Conservation (phyloP, 257 asterid species). For the Solanum gandarillasii region DNA sequence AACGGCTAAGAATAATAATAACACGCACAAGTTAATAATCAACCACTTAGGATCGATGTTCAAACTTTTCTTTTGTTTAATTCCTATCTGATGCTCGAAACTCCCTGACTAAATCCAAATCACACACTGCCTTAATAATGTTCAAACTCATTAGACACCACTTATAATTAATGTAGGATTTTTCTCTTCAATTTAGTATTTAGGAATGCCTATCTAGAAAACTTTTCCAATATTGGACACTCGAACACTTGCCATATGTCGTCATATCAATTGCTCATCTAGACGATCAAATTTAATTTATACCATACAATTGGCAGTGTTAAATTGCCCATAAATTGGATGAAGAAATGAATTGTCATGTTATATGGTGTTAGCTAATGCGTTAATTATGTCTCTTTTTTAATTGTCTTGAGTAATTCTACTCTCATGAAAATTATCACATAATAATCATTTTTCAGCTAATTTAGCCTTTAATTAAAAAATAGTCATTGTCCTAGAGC, state of each 20-base stretch:
- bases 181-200: too few relatives aligned
- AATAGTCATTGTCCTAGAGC: too few relatives aligned
- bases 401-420: too few relatives aligned
- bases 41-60: background rate
- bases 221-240: too few relatives aligned
- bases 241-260: background rate
- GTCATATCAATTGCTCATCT: background rate
- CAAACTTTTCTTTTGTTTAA: too few relatives aligned
- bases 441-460: too few relatives aligned
- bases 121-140: too few relatives aligned
- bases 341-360: background rate
- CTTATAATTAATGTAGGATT: background rate
- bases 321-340: too few relatives aligned
- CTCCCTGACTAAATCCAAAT: too few relatives aligned
- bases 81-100: accelerated
- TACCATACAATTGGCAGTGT: background rate
- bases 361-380: background rate
- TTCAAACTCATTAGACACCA: background rate
- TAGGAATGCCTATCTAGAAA: too few relatives aligned
- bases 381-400: background rate
- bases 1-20: background rate
- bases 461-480: background rate
- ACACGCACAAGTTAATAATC: background rate
- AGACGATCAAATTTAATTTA: background rate
- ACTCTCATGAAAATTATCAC: background rate